Evolutionary conservation across 2,329 filamentous ascomycete species (phyloP).

Genomic region (Seiridium cupressi): DNA sequence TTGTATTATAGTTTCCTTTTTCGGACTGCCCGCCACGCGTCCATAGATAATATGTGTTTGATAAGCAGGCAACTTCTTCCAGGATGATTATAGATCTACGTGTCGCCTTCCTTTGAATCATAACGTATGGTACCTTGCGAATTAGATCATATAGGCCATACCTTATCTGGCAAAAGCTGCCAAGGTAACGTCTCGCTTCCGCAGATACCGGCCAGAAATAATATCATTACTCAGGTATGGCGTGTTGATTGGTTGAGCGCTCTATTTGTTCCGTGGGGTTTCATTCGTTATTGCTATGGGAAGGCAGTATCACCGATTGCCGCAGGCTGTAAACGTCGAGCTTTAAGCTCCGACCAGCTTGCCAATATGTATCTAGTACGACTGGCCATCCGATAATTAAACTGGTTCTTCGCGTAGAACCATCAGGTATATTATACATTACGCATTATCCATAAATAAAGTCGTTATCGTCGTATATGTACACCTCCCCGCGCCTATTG

Average conservation of each 20-base stretch:
- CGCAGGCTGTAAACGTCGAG: neutral
- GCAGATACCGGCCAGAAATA: too few species aligned
- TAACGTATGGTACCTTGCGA: too few species aligned
- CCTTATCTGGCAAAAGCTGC: too few species aligned
- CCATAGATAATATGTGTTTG: conserved; percentile 2
- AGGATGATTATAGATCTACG: neutral
- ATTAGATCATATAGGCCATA: too few species aligned
- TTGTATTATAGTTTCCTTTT: neutral
- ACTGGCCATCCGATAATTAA: neutral
- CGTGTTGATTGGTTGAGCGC: too few species aligned
- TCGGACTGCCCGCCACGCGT: neutral
- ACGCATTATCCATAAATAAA: neutral
- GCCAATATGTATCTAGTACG: neutral
- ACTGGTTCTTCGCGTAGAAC: neutral
- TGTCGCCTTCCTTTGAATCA: too few species aligned
- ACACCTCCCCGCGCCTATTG: conserved; percentile 1
- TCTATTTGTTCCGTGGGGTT: too few species aligned
- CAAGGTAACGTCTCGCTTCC: too few species aligned
- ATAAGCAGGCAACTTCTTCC: neutral
- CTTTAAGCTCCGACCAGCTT: neutral
- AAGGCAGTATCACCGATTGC: neutral
- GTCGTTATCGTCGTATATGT: neutral
- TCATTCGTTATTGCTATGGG: too few species aligned
- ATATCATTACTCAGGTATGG: too few species aligned
- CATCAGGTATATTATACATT: neutral